Evolutionary conservation across 768 basidiomycete species (phyloP).

Genomic region (Rubroboletus satanas): DNA sequence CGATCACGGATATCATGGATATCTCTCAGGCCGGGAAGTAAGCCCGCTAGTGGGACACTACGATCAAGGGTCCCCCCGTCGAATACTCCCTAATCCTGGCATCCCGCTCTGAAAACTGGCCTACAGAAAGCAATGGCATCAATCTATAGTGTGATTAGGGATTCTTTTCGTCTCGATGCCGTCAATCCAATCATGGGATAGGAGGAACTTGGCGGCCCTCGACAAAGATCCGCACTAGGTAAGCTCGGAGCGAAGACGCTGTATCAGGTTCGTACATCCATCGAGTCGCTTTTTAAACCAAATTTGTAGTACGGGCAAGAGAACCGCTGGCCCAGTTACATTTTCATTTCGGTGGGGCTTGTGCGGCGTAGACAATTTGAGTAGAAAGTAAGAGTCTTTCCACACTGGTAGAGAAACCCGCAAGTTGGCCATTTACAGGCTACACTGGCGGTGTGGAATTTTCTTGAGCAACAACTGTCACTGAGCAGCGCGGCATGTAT

Average conservation of each 20-base stretch:
- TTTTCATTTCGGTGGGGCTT: neutral
- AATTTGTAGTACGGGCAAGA: neutral
- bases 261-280: neutral
- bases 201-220: neutral
- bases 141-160: no score
- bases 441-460: neutral
- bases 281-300: neutral
- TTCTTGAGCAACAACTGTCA: no score
- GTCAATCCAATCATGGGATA: neutral
- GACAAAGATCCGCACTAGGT: neutral
- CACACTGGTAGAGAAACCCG: neutral
- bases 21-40: neutral
- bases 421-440: neutral
- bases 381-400: neutral
- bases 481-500: no score
- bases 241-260: neutral
- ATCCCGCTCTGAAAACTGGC: neutral
- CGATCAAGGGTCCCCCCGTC: neutral
- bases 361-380: neutral
- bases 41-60: neutral
- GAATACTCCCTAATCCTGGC: neutral
- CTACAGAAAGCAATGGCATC: neutral
- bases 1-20: neutral
- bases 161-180: neutral
- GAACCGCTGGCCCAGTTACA: neutral